A percentile compares a stretch with the other conserved stretches of the same genome.
These are phyloP conservation scores for Bruguiera gymnorhiza DNA, from an alignment of 345 rosid species.

Conservation along the genomic window DNA sequence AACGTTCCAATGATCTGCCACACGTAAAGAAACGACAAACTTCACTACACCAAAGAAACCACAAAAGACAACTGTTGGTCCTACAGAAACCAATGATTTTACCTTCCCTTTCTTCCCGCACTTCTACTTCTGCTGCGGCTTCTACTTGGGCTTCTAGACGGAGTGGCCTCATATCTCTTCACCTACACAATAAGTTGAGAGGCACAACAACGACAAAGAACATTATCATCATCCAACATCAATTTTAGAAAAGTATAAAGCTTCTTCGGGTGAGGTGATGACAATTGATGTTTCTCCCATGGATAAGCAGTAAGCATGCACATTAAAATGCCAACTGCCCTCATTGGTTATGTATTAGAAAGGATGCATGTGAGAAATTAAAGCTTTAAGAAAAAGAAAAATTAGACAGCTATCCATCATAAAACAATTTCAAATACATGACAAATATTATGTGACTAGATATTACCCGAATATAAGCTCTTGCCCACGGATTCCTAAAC, in stretches of 20 bases:
- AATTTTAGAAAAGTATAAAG: not conserved
- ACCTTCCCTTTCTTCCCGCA: conserved; percentile 57
- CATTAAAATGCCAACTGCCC: not conserved
- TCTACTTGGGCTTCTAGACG: conserved; percentile 57
- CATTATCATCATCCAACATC: not conserved
- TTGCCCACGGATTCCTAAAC: conserved; percentile 86
- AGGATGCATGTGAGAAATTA: not conserved
- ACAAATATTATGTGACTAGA: not conserved
- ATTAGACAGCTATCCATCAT: not conserved
- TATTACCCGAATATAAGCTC: conserved; percentile 65
- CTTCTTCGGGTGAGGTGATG: not conserved
- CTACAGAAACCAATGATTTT: not conserved
- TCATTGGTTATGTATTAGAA: not conserved
- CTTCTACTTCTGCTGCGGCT: conserved; percentile 68
- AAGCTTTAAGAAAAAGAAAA: not conserved
- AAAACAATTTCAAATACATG: not conserved
- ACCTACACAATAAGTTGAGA: conserved; percentile 41
- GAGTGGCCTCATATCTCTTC: conserved; percentile 56
- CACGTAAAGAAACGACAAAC: conserved; percentile 15
- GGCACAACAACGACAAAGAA: not conserved
- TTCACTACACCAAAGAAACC: not conserved
- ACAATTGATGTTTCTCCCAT: not conserved
- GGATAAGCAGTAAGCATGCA: not conserved
- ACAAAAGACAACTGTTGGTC: not conserved
- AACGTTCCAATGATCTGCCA: conserved; percentile 59